Evolutionary conservation across 176 grass and related monocot species (phyloP), one percentile per base, ranked within the genome.

Genomic region (Eleusine indica): DNA sequence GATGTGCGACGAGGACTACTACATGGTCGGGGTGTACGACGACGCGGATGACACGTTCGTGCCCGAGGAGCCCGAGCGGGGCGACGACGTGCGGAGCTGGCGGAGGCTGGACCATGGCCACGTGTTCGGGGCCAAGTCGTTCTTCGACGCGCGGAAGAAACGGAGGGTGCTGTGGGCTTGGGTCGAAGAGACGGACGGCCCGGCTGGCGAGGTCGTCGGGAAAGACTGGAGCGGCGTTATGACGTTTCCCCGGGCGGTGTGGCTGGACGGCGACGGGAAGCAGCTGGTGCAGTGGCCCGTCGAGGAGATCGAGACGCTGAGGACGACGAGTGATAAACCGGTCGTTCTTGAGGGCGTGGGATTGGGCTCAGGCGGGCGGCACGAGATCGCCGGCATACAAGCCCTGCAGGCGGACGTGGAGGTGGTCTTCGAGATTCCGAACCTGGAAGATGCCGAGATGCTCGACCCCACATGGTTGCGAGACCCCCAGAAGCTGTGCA

Each of bases 111-210:
- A 97, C 77, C 84, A 92, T 32, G 91, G 94, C 0, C 91, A 94
- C 66, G 62, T 90, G 73, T 97, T 92, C 81, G 94, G 73, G 0
- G 84, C 92, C 32, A 97, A 97, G 92, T 78, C 92, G 4, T 97
- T 97, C 86, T 97, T 94, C 69, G 94, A 94, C 74, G 49, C 44
- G 9, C 66, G 77, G 30, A 90, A 75, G 69, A 82, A 67, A 3
- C 86, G 90, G n/a, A 88, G 94, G 47, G 86, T 97, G 77, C 39
- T 89, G 19, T 94, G 91, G 92, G 73, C 68, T 15, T 97, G 94
- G 94, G 85, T 86, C 35, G 80, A 86, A 74, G 92, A 97, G 42
- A 89, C 85, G 0, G 93, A 95, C 70, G 73, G 58, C 53, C n/a
- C 19, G 4, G 1, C 64, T 1, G 85, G 80, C 58, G 85, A 83